Conservation (phyloP, 768 basidiomycete genomes). For the Tricholoma terreum region DNA sequence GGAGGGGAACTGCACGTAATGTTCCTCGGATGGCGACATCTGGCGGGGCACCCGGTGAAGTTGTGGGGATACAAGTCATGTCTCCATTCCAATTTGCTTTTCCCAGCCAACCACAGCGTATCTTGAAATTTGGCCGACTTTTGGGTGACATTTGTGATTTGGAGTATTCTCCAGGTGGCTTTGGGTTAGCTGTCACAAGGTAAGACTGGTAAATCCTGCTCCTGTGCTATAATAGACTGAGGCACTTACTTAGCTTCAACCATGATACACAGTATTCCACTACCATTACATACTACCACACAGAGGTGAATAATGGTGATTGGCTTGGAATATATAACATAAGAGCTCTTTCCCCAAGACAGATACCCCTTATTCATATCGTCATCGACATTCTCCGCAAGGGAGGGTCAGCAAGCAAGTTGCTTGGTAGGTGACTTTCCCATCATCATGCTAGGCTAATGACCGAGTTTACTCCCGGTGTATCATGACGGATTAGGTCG, state of each 20-base stretch:
- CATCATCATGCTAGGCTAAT: too few relatives aligned
- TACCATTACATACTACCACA: slow-evolving; percentile 2
- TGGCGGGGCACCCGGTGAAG: neutral
- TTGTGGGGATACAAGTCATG: neutral
- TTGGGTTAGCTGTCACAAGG: slow-evolving; percentile 10
- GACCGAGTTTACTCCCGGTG: neutral
- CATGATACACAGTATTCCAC: neutral
- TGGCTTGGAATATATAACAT: too few relatives aligned
- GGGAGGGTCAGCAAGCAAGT: slow-evolving; percentile 2
- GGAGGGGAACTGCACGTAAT: neutral
- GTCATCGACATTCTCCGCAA: neutral
- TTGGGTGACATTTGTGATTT: slow-evolving; percentile 9
- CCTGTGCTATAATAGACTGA: neutral
- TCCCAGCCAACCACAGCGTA: neutral
- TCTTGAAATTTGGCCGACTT: neutral
- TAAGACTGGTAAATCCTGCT: neutral
- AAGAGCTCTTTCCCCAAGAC: neutral
- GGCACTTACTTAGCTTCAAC: slow-evolving; percentile 1
- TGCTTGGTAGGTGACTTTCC: too few relatives aligned
- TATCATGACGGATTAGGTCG: slow-evolving; percentile 9
- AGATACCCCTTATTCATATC: neutral
- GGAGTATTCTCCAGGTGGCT: slow-evolving; percentile 13
- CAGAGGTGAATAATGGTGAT: neutral
- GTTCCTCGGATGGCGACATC: neutral
- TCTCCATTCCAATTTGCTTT: neutral